A percentile compares a stretch with the other conserved stretches of the same genome.
phyloP scores from a whole-genome alignment of 1,284 basidiomycete species.

The Ceratobasidium sp. region DNA sequence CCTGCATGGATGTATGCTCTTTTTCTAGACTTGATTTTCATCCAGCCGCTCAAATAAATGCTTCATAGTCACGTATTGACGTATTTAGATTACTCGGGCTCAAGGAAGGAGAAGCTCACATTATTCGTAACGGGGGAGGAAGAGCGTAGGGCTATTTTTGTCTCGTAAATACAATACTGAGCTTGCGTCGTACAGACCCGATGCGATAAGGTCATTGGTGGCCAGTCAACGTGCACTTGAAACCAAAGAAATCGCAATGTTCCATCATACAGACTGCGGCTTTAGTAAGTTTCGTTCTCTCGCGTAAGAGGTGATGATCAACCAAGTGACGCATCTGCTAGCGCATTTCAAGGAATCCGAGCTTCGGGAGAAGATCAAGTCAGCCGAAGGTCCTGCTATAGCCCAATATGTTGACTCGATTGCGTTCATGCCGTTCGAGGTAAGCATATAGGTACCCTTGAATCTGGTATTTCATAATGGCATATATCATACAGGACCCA shows the following conservation, averaged over 20 bases:
- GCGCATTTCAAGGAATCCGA: constrained; percentile 54
- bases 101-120: constrained; percentile 69
- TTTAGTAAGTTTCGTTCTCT: constrained; percentile 57
- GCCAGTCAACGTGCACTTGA: constrained; percentile 72
- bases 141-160: constrained; percentile 55
- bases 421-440: constrained; percentile 64
- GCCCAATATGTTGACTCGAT: constrained; percentile 52
- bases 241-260: constrained; percentile 68
- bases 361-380: constrained; percentile 61
- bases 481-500: neutral
- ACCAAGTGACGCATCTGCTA: neutral
- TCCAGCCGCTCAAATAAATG: neutral
- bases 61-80: constrained; percentile 48
- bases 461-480: neutral
- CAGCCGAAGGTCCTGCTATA: constrained; percentile 49
- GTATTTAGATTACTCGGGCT: constrained; percentile 66
- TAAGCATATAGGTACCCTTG: neutral
- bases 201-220: constrained; percentile 68
- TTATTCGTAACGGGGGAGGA: constrained; percentile 73
- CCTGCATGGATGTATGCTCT: constrained; percentile 3
- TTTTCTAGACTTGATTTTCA: neutral
- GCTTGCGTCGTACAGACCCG: constrained; percentile 53
- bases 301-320: too few species aligned
- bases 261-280: constrained; percentile 73
- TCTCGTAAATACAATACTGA: neutral